Percentiles rank a stretch among this genome's conserved stretches.
Evolutionary conservation across 2,329 filamentous ascomycete genomes (phyloP).

Genomic region (Sphaerulina musiva): DNA sequence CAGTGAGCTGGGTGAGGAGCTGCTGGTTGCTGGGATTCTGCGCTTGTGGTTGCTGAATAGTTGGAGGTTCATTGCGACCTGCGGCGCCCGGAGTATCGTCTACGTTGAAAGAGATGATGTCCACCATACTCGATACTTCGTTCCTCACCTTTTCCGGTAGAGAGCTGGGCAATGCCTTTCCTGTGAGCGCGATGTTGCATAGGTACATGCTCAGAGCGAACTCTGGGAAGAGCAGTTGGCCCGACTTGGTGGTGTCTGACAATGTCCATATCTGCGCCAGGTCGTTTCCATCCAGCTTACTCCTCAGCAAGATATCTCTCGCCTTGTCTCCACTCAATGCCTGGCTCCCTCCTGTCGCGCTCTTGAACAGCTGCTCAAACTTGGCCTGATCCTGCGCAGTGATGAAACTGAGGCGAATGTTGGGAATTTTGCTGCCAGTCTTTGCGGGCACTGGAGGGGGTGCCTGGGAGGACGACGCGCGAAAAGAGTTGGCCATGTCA

Average conservation of each 20-base stretch:
- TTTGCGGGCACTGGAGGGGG: constrained; percentile 54
- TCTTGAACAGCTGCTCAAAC: constrained; percentile 97
- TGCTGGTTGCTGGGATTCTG: constrained; percentile 63
- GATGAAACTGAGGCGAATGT: constrained; percentile 90
- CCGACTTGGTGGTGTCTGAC: constrained; percentile 91
- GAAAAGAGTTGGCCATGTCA: constrained; percentile 60
- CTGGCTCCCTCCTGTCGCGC: constrained; percentile 75
- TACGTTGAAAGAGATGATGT: constrained; percentile 94
- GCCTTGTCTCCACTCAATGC: constrained; percentile 89
- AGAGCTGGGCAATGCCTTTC: constrained; percentile 66
- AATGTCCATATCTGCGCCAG: constrained; percentile 93
- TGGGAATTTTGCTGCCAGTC: constrained; percentile 75
- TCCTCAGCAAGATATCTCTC: constrained; percentile 78
- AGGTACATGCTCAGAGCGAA: constrained; percentile 98
- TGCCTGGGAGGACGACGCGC: constrained; percentile 44
- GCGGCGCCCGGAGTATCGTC: constrained; percentile 57
- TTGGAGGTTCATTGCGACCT: constrained; percentile 49
- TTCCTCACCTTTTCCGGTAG: constrained; percentile 87
- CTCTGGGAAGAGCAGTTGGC: constrained; percentile 92
- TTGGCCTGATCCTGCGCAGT: constrained; percentile 91
- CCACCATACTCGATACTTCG: constrained; percentile 98
- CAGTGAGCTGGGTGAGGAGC: constrained; percentile 52
- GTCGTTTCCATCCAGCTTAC: constrained; percentile 77
- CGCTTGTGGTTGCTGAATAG: constrained; percentile 47
- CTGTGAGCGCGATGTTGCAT: constrained; percentile 86